These are phyloP conservation scores for Melaleuca alternifolia DNA, from an alignment of 345 rosid genomes.

Conservation along the genomic window DNA sequence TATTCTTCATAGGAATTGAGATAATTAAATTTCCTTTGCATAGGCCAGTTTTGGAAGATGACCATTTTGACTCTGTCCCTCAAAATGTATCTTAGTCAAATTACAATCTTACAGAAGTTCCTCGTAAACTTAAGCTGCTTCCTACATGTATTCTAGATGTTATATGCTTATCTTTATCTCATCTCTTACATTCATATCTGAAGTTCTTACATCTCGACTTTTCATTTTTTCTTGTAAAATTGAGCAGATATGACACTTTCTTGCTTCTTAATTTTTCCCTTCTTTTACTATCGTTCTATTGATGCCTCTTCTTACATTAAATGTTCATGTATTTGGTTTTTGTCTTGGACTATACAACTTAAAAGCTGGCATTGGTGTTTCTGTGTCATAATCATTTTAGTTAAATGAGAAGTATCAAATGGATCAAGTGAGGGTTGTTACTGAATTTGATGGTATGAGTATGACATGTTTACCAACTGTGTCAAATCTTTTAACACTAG, in stretches of 20 bases:
- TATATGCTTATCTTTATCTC: neutral
- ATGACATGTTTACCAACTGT: neutral
- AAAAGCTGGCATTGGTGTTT: neutral
- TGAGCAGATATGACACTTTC: neutral
- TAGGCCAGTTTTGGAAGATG: neutral
- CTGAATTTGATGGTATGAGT: neutral
- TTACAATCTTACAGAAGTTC: neutral
- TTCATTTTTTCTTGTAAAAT: neutral
- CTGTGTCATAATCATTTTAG: neutral
- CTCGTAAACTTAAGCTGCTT: neutral
- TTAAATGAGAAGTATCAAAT: neutral
- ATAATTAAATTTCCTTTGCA: neutral
- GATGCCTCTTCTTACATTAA: neutral
- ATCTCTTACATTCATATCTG: neutral
- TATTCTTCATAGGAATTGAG: neutral
- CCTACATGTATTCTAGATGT: neutral
- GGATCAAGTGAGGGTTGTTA: neutral
- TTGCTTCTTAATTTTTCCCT: neutral
- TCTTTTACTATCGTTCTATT: neutral
- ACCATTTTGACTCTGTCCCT: neutral
- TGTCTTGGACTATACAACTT: neutral
- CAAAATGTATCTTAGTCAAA: neutral
- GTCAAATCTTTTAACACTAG: neutral
- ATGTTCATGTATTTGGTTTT: neutral
- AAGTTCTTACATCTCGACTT: neutral